These are phyloP conservation scores for Dictyostelium firmibasis DNA, from an alignment of 78 protist species.

Conservation along the genomic window DNA sequence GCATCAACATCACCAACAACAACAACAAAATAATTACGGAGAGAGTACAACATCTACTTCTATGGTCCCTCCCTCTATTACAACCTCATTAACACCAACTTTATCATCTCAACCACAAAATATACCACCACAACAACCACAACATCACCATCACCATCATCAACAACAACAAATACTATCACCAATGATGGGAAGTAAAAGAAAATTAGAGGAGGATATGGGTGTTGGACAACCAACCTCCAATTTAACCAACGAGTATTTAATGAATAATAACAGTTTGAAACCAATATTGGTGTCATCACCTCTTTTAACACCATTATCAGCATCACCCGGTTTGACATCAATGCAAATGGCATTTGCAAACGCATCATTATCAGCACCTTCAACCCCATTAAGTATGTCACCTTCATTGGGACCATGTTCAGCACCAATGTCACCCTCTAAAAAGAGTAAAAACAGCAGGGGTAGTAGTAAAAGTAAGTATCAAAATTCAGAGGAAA, in stretches of 20 bases:
- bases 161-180: conserved; percentile 8
- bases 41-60: conserved; percentile 63
- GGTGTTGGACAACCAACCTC: neutral
- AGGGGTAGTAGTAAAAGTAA: conserved; percentile 31
- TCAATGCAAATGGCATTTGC: conserved; percentile 70
- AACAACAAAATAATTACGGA: conserved; percentile 27
- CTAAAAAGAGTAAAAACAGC: conserved; percentile 66
- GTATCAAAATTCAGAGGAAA: conserved; percentile 8
- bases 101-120: conserved; percentile 18
- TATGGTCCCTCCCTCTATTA: conserved; percentile 34
- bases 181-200: conserved; percentile 64
- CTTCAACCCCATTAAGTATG: conserved; percentile 64
- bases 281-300: conserved; percentile 73
- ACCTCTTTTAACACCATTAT: conserved; percentile 43
- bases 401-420: conserved; percentile 62
- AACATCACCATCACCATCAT: neutral
- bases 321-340: conserved; percentile 67
- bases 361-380: conserved; percentile 61
- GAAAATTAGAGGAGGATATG: conserved; percentile 57
- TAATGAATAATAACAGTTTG: neutral
- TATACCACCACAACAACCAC: neutral
- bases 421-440: conserved; percentile 74
- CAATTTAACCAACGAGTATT: neutral
- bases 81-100: conserved; percentile 54
- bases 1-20: neutral